Conservation (phyloP, 2,329 filamentous ascomycete species). For the Colletotrichum sp. region DNA sequence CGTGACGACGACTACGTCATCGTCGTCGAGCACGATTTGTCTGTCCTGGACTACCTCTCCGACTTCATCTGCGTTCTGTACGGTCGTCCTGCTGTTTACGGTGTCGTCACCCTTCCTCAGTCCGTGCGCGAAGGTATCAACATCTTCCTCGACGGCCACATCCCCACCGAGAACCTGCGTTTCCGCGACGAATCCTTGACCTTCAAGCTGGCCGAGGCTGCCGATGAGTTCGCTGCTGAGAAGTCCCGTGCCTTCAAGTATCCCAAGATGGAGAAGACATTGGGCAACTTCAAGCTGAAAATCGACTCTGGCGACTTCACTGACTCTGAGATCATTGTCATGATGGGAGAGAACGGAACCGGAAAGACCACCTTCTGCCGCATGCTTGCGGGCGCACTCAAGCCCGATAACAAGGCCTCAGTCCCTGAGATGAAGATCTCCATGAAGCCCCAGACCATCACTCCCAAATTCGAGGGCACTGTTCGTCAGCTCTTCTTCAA, state of each 20-base stretch:
- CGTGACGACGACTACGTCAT: conserved; percentile 94
- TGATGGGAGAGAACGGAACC: conserved; percentile 99
- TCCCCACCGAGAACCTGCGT: conserved; percentile 96
- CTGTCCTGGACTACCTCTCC: conserved; percentile 96
- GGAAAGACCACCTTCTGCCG: conserved; percentile 99
- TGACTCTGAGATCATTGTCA: conserved; percentile 97
- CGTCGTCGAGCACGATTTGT: conserved; percentile 98
- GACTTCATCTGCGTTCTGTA: conserved; percentile 99
- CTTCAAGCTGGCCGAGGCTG: conserved; percentile 89
- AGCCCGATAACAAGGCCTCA: conserved; percentile 80
- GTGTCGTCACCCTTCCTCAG: conserved; percentile 93
- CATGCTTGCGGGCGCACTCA: conserved; percentile 89
- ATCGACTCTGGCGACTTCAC: conserved; percentile 89
- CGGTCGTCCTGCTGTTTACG: conserved; percentile 92
- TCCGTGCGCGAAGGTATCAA: conserved; percentile 99
- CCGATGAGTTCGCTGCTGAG: conserved; percentile 87
- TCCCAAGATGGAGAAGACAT: conserved; percentile 89
- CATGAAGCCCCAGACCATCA: conserved; percentile 99
- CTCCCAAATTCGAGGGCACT: conserved; percentile 95
- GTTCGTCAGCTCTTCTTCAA: conserved; percentile 99
- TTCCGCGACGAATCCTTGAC: conserved; percentile 97
- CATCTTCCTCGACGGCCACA: conserved; percentile 97
- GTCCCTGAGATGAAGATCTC: conserved; percentile 96
- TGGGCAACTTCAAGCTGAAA: conserved; percentile 84
- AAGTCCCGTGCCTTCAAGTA: conserved; percentile 86